Conservation (phyloP, 768 basidiomycete genomes). For the Phylloporus sp. region DNA sequence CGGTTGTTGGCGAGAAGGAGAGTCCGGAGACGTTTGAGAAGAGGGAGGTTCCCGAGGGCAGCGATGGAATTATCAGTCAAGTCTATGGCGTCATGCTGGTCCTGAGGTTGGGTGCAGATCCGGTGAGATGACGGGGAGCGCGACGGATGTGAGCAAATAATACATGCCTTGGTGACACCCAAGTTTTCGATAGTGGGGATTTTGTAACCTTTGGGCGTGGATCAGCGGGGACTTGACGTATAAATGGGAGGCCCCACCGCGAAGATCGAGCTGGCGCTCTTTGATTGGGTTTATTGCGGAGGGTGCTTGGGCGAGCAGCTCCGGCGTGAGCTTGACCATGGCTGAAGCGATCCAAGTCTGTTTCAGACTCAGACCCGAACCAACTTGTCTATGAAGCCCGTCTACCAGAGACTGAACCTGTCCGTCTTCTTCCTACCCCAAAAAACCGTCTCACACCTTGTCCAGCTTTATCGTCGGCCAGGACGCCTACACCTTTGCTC, state of each 20-base stretch:
- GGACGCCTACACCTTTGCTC: conserved; percentile 77
- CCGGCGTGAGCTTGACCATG: conserved; percentile 89
- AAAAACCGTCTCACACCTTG: not conserved
- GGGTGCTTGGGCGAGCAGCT: conserved; percentile 77
- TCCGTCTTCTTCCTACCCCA: conserved; percentile 32
- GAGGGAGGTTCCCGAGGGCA: conserved; percentile 77
- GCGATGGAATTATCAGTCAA: conserved; percentile 87
- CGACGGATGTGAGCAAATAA: conserved; percentile 16
- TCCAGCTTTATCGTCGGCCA: conserved; percentile 61
- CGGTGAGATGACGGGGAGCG: conserved; percentile 12
- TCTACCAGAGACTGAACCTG: conserved; percentile 74
- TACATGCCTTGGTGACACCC: conserved; percentile 78
- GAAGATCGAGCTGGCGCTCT: conserved; percentile 86
- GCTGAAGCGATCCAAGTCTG: conserved; percentile 19
- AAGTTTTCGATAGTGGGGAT: conserved; percentile 96
- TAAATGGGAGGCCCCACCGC: conserved; percentile 52
- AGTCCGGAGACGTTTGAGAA: conserved; percentile 78
- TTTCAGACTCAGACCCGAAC: conserved; percentile 35
- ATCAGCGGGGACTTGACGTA: conserved; percentile 11
- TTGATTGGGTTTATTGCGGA: conserved; percentile 79
- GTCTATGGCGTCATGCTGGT: conserved; percentile 92
- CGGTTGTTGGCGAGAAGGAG: conserved; percentile 89
- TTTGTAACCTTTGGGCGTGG: conserved; percentile 67
- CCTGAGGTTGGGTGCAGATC: conserved; percentile 39
- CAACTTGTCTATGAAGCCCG: conserved; percentile 61